phyloP scores from a whole-genome alignment of 2,329 filamentous ascomycete genomes.

The Ascochyta clinopodiicola region DNA sequence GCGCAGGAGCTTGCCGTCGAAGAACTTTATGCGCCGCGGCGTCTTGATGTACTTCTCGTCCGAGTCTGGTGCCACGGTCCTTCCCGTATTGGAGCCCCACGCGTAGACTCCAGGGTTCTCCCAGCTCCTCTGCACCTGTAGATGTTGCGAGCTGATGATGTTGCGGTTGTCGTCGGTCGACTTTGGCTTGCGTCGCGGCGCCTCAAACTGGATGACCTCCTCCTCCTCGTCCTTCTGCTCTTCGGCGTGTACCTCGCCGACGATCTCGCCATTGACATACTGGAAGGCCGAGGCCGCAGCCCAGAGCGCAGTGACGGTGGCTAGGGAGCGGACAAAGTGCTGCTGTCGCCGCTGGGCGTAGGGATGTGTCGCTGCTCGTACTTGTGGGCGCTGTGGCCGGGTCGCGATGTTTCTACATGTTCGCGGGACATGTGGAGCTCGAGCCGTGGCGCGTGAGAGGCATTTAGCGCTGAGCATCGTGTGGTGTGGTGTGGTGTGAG shows the following conservation, averaged over 20 bases:
- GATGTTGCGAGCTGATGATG: slow-evolving; percentile 81
- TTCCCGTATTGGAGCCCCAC: slow-evolving; percentile 88
- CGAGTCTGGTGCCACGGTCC: slow-evolving; percentile 84
- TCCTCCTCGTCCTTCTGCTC: slow-evolving; percentile 56
- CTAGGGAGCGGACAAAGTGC: slow-evolving; percentile 54
- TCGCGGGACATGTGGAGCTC: slow-evolving; percentile 31
- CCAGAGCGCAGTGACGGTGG: slow-evolving; percentile 51
- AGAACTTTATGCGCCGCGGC: slow-evolving; percentile 78
- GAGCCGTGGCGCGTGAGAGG: slow-evolving; percentile 39
- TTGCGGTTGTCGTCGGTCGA: slow-evolving; percentile 77
- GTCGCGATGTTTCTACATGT: slow-evolving; percentile 36
- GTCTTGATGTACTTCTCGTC: slow-evolving; percentile 79
- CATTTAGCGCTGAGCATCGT: slow-evolving; percentile 43
- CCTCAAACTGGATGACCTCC: slow-evolving; percentile 71
- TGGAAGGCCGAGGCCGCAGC: slow-evolving; percentile 54
- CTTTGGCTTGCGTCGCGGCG: slow-evolving; percentile 60
- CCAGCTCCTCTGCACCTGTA: slow-evolving; percentile 84
- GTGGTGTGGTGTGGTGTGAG: slow-evolving; percentile 21
- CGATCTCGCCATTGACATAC: slow-evolving; percentile 50
- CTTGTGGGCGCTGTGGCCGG: slow-evolving; percentile 27
- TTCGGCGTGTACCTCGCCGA: slow-evolving; percentile 57
- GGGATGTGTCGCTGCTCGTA: slow-evolving; percentile 39
- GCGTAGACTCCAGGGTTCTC: slow-evolving; percentile 87
- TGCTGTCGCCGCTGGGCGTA: slow-evolving; percentile 55
- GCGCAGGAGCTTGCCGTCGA: slow-evolving; percentile 81